Evolutionary conservation across 2,329 filamentous ascomycete species (phyloP).

Genomic region (Epichloe festucae): DNA sequence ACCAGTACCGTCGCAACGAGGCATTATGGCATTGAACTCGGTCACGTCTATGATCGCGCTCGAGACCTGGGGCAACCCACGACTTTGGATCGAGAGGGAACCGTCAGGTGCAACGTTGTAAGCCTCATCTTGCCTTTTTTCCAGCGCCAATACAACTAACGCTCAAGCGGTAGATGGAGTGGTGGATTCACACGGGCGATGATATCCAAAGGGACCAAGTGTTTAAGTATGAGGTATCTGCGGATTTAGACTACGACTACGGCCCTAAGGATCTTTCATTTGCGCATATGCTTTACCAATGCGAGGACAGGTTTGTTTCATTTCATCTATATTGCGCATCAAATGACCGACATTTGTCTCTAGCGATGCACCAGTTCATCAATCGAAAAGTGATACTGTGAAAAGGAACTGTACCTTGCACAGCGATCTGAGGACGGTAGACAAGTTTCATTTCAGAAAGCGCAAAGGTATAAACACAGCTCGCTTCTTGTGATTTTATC

Average conservation of each 20-base stretch:
- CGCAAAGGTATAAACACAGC: no score
- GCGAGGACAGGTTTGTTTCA: not conserved
- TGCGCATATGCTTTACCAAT: not conserved
- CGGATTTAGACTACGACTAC: not conserved
- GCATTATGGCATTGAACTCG: not conserved
- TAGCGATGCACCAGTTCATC: not conserved
- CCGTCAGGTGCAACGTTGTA: not conserved
- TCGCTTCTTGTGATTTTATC: no score
- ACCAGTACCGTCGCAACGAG: not conserved
- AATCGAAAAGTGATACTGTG: not conserved
- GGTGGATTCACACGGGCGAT: not conserved
- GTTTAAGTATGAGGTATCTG: not conserved
- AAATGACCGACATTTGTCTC: not conserved
- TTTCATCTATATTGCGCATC: not conserved
- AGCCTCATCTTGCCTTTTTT: not conserved
- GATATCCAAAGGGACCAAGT: not conserved
- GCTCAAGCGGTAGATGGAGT: not conserved
- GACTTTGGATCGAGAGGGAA: not conserved
- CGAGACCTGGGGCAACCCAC: not conserved
- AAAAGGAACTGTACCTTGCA: not conserved
- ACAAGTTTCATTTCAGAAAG: not conserved
- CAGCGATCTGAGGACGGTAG: not conserved
- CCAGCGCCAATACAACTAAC: not conserved
- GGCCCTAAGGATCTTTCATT: not conserved
- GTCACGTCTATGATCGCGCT: accelerated